phyloP scores from a whole-genome alignment of 1,139 yeast species.

The Barnettozyma hawaiiensis region DNA sequence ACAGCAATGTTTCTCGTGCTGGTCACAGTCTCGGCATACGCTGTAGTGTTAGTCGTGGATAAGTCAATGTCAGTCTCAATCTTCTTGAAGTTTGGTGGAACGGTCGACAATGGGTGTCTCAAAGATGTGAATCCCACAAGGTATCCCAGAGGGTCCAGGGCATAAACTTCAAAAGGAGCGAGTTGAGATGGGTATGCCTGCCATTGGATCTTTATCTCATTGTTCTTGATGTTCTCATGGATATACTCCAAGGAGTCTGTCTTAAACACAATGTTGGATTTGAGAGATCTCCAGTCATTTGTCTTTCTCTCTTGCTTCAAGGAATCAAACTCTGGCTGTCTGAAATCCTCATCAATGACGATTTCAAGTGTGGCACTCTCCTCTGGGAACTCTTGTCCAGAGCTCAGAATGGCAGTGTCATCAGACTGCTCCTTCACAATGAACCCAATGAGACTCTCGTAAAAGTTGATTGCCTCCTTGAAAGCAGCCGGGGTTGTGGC shows the following conservation, averaged over 20 bases:
- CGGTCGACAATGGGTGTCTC: slow-evolving; percentile 50
- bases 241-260: slow-evolving; percentile 27
- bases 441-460: slow-evolving; percentile 42
- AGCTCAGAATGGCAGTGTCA: slow-evolving; percentile 31
- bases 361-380: slow-evolving; percentile 28
- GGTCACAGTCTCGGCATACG: slow-evolving; percentile 24
- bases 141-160: slow-evolving; percentile 63
- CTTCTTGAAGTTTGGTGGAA: slow-evolving; percentile 35
- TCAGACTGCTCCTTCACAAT: slow-evolving; percentile 28
- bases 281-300: slow-evolving; percentile 34
- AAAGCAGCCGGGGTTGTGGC: slow-evolving; percentile 38
- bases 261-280: slow-evolving; percentile 30
- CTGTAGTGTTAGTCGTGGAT: slow-evolving; percentile 12
- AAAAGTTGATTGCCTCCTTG: slow-evolving; percentile 40
- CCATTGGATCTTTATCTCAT: slow-evolving; percentile 18
- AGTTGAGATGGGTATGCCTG: slow-evolving; percentile 54
- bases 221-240: slow-evolving; percentile 27
- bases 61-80: slow-evolving; percentile 3
- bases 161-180: slow-evolving; percentile 62
- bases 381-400: slow-evolving; percentile 31
- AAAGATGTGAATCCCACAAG: slow-evolving; percentile 62
- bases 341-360: slow-evolving; percentile 12
- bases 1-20: slow-evolving; percentile 69
- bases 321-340: slow-evolving; percentile 13
- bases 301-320: slow-evolving; percentile 14